These are phyloP conservation scores for Neurospora sp. DNA, from an alignment of 495 filamentous ascomycete genomes.

Conservation along the genomic window DNA sequence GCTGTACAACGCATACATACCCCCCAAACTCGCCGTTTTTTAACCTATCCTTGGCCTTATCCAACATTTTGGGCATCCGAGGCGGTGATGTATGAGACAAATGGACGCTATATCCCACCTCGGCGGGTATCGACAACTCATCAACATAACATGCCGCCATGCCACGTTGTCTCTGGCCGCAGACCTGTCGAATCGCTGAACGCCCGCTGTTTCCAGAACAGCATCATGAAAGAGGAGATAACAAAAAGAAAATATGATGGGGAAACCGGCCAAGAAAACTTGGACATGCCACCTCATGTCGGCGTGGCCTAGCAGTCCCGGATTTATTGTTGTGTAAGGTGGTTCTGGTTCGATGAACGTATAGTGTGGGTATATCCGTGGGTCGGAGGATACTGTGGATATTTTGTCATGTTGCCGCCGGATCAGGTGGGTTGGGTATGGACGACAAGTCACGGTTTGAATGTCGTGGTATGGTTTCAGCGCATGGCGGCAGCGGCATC, in stretches of 20 bases:
- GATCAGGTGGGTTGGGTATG: neutral
- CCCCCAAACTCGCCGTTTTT: neutral
- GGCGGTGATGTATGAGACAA: conserved; percentile 6
- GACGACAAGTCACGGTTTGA: neutral
- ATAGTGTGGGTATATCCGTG: neutral
- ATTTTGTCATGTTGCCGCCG: neutral
- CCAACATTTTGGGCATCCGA: conserved; percentile 3
- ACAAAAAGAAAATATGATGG: neutral
- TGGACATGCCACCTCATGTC: neutral
- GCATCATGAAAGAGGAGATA: neutral
- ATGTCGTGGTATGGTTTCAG: conserved; percentile 14
- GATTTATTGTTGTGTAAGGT: neutral
- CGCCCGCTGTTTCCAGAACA: neutral
- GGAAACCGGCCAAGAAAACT: neutral
- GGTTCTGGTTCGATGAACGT: neutral
- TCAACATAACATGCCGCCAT: conserved; percentile 8
- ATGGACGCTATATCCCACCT: conserved; percentile 9
- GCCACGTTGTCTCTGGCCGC: conserved; percentile 12
- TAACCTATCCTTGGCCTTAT: conserved; percentile 7
- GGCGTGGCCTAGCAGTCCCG: neutral
- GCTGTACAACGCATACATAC: conserved; percentile 9
- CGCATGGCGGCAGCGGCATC: conserved; percentile 35
- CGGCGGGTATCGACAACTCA: conserved; percentile 18
- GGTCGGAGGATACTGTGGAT: neutral
- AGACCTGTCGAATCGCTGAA: conserved; percentile 7